Evolutionary conservation across 768 basidiomycete species (phyloP), one percentile per base, ranked within the genome.

Genomic region (Nidularia pulvinata): DNA sequence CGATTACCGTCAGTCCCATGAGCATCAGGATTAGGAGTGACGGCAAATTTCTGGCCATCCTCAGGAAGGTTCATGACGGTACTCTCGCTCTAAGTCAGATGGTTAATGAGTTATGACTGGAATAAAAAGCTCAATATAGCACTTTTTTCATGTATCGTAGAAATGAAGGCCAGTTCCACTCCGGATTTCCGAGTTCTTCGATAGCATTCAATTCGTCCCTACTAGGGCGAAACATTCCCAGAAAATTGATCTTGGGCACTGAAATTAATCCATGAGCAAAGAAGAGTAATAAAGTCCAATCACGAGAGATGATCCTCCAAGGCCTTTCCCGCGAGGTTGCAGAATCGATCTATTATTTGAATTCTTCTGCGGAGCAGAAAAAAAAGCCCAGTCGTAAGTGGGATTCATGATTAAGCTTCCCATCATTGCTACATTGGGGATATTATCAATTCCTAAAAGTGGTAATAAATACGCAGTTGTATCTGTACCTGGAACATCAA

Each of bases 311-410:
- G 62, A 66, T 32, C 68, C 66, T 10, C 66, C 68, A 3, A 66
- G 59, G 10, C 66, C 54, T 51, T 68, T 69, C 11, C 68, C 66
- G 2, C 68, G 61, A 34, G 54, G 52, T 34, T 60, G 49, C 2
- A 53, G 51, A 22, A 67, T 50, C 13, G 51, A 33, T n/a, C 62
- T 58, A 13, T 57, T 51, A 7, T 56, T 59, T 9, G 57, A 53
- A 33, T 57, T 50, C n/a, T 39, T 46, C 50, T 70, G 66, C 11
- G 69, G 67, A 9, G 55, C 49, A 11, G 62, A 64, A 10, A 47
- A 48, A 43, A 68, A 68, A 14, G 55, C 56, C 68, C 68, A 69
- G 43, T 68, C 63, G 19, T 59, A 58, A 25, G 50, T 49, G 13
- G 64, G 60, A 52, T 62, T 56, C n/a, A 49, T 48, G 35, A 59